Evolutionary conservation across 1,139 yeast genomes (phyloP).

Genomic region (Casaregolazyma suthepensis): DNA sequence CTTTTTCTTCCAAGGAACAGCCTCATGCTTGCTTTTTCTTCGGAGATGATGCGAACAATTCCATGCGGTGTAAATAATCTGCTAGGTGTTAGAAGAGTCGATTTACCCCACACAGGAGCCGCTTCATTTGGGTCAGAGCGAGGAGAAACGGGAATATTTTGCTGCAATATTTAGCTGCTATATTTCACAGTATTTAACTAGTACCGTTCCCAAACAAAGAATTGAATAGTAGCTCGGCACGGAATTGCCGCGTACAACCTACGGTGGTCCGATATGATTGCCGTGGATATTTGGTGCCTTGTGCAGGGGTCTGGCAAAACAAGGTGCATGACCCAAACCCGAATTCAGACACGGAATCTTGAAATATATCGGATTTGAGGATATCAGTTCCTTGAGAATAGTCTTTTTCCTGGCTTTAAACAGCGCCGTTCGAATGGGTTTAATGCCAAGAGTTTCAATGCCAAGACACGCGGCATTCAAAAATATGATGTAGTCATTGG

Average conservation of each 20-base stretch:
- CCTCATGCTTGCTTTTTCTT: not conserved
- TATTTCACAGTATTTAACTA: not conserved
- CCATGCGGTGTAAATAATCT: not conserved
- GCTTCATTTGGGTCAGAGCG: not conserved
- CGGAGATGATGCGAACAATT: not conserved
- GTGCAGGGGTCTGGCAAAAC: not conserved
- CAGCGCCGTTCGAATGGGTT: no score
- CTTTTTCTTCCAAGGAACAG: not conserved
- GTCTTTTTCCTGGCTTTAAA: no score
- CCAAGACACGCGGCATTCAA: no score
- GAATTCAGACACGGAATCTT: not conserved
- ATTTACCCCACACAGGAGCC: not conserved
- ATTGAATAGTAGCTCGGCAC: not conserved
- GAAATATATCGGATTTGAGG: not conserved
- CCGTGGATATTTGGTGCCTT: not conserved
- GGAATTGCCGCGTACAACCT: not conserved
- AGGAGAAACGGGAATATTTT: no score
- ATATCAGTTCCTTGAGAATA: not conserved
- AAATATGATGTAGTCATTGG: no score
- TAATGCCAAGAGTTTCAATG: no score
- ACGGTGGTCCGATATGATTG: not conserved
- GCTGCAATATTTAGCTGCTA: no score
- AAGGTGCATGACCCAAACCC: not conserved
- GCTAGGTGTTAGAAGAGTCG: not conserved
- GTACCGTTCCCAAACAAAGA: not conserved